Evolutionary conservation across 192 early-diverging fungal species (phyloP), one percentile per base, ranked within the genome.

Genomic region (Pilobolus umbonatus): DNA sequence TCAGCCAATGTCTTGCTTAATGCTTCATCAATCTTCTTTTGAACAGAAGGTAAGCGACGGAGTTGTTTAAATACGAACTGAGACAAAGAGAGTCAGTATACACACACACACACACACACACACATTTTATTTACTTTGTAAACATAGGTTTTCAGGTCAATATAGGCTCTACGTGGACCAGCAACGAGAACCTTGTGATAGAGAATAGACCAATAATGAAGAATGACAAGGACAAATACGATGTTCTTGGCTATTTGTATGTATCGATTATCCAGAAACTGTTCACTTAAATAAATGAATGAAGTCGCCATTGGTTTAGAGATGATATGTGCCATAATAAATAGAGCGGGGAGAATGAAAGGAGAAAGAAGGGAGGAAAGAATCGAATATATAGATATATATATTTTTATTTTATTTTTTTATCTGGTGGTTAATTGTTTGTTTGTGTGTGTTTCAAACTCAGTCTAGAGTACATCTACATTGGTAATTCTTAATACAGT

Each of bases 1-100:
- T 85, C 84, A 49, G 72, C 75, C 52, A 93, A 74, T 15, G 77
- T 76, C 76, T 91, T 94, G 62, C 73, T 79, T 45, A 98, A 79
- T 65, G 93, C 87, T 5, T 68, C 71, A 54, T 91, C 75, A 54
- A 98, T 79, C 22, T 84, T 77, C 4, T 69, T 60, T 65, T 86
- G 79, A 0, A 89, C 78, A 22, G 68, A 65, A 7, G 80, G 79
- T 3, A 81, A 14, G 57, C 62, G 71, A 48, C 71, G 73, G 5
- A 68, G 50, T 46, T 77, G 76, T 39, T 69, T 70, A 65, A 80
- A 80, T 11, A 74, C 64, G 31, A 80, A 45, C 78, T 80, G 60
- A 36, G 2, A 47, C 26, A 55, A 44, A 53, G 0, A 60, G 29
- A 46, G 61, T 10, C 4, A 24, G 26, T 24, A 36, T 51, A 66